These are phyloP conservation scores for Aspergillus coremiiformis DNA, from an alignment of 495 filamentous ascomycete species.

Conservation along the genomic window DNA sequence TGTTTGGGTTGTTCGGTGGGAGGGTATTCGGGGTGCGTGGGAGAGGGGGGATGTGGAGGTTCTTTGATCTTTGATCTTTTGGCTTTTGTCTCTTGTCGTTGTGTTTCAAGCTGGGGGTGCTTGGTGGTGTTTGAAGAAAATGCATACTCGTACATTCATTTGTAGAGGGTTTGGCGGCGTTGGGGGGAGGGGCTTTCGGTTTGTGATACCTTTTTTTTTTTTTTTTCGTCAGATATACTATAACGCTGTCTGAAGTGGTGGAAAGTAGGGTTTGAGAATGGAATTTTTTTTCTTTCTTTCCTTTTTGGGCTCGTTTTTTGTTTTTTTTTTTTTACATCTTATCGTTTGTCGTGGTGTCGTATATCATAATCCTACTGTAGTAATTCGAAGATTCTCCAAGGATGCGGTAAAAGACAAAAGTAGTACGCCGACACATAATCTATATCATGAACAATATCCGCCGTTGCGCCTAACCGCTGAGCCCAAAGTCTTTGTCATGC, in stretches of 20 bases:
- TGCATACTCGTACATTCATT: not conserved
- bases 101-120: not conserved
- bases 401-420: not conserved
- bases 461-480: slow-evolving; percentile 23
- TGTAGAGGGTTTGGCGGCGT: not conserved
- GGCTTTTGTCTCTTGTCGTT: not conserved
- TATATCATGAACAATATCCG: slow-evolving; percentile 1
- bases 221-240: too few relatives aligned
- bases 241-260: too few relatives aligned
- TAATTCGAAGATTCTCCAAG: not conserved
- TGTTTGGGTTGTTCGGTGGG: slow-evolving; percentile 83
- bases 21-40: slow-evolving; percentile 65
- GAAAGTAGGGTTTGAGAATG: too few relatives aligned
- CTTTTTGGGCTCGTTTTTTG: too few relatives aligned
- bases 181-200: not conserved
- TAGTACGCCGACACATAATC: not conserved
- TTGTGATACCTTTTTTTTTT: not conserved
- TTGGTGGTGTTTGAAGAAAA: not conserved
- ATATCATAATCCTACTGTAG: not conserved
- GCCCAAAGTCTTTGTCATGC: not conserved
- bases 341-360: not conserved
- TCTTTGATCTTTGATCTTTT: slow-evolving; percentile 48
- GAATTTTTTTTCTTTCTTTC: too few relatives aligned
- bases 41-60: slow-evolving; percentile 72
- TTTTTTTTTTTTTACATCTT: too few relatives aligned